These are phyloP conservation scores for Penicillium polonicum DNA, from an alignment of 2,329 filamentous ascomycete species.

Conservation along the genomic window DNA sequence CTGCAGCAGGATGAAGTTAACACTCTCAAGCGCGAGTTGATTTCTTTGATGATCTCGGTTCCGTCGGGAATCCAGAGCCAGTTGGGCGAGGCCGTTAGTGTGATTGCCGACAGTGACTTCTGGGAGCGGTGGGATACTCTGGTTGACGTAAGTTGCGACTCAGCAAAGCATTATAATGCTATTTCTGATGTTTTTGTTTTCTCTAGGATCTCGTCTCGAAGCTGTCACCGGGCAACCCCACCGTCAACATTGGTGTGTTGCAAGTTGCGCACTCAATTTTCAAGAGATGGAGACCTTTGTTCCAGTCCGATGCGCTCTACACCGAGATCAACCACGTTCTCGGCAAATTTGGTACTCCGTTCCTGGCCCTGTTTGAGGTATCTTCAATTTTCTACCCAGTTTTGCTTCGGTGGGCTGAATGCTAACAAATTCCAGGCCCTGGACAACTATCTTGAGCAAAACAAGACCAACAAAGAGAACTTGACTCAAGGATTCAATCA, in stretches of 20 bases:
- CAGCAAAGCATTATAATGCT: background rate
- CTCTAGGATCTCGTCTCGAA: slow-evolving; percentile 78
- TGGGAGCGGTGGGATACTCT: slow-evolving; percentile 96
- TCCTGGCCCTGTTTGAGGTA: slow-evolving; percentile 75
- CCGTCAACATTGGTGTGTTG: slow-evolving; percentile 87
- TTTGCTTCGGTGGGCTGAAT: background rate
- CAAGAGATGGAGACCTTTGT: slow-evolving; percentile 89
- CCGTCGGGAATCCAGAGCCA: slow-evolving; percentile 86
- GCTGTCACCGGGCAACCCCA: slow-evolving; percentile 75
- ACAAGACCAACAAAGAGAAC: slow-evolving; percentile 70
- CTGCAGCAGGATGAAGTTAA: slow-evolving; percentile 76
- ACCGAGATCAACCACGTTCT: slow-evolving; percentile 97
- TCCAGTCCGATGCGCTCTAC: slow-evolving; percentile 88
- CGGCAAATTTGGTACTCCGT: slow-evolving; percentile 76
- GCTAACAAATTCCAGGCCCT: slow-evolving; percentile 40
- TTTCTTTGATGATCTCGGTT: slow-evolving; percentile 93
- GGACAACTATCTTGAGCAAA: slow-evolving; percentile 64
- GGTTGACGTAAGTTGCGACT: slow-evolving; percentile 62
- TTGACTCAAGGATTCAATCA: slow-evolving; percentile 79
- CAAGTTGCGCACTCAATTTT: slow-evolving; percentile 99
- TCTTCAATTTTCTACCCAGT: slow-evolving; percentile 23
- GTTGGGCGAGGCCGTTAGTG: slow-evolving; percentile 92
- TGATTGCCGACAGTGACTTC: slow-evolving; percentile 97
- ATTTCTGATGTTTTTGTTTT: slow-evolving; percentile 6
- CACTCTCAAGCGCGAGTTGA: slow-evolving; percentile 91